Base-by-base conservation (phyloP, 1,284 basidiomycete genomes). In the Paramarasmius palmivorus region DNA sequence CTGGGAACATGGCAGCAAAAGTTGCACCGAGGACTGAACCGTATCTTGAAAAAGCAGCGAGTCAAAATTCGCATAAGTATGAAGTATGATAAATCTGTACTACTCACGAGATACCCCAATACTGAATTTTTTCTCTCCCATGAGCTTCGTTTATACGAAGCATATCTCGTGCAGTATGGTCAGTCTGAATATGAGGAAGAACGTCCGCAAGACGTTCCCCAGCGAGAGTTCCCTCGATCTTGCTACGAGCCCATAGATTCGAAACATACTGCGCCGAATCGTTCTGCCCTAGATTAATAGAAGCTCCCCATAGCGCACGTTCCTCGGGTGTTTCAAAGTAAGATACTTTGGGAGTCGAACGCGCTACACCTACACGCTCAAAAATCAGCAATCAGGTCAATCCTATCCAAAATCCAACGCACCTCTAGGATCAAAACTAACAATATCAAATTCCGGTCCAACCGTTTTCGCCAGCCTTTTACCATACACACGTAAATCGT, bases 361-460 rank as follows among this genome's bases (percentile, higher is more conserved):
- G 59, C 1, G 36, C 19, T 17, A 60, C 52, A 17, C 57, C 58
- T 60, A 2, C 8, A 23, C n/a, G n/a, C n/a, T n/a, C n/a, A n/a
- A n/a, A n/a, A n/a, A n/a, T n/a, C 7, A 35, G 6, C 4, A 41
- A 49, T 20, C 20, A 40, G 26, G 51, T 23, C 25, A 38, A 4
- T 5, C 19, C 23, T 15, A 8, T 17, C 20, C 6, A n/a, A 19
- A 12, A 34, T 2, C 25, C 19, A 23, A 45, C 49, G 22, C 44
- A 62, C 66, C 65, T 50, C 70, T 58, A 26, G 70, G 69, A 58
- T 72, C 69, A 50, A 71, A 71, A 2, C 68, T 65, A 26, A 73
- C 55, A 15, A 71, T 54, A 47, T 71, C 70, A 45, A 59, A 71
- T 22, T 64, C 62, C 4, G 61, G 62, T 2, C 68, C 68, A 3